phyloP scores from a whole-genome alignment of 2,329 filamentous ascomycete species.

The Metarhizium anisopliae region DNA sequence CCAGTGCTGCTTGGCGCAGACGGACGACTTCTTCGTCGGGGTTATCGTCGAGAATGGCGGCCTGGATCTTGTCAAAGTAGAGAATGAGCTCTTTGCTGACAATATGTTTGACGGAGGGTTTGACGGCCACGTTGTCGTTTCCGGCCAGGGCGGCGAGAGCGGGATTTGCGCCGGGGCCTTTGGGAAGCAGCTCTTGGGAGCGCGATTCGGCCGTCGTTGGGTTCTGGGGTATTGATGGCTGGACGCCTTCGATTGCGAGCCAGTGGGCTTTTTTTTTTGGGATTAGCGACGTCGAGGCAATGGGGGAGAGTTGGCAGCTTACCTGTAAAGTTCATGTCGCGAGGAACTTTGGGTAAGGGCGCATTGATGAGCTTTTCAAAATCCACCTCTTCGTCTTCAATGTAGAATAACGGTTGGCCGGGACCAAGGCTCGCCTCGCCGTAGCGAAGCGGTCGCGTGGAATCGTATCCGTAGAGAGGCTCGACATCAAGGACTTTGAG shows the following conservation, averaged over 20 bases:
- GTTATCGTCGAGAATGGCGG: slow-evolving; percentile 77
- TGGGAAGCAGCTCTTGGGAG: slow-evolving; percentile 77
- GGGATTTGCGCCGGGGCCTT: slow-evolving; percentile 80
- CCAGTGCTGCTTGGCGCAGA: slow-evolving; percentile 75
- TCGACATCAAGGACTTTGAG: slow-evolving; percentile 84
- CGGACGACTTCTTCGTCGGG: slow-evolving; percentile 66
- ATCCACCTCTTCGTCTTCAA: slow-evolving; percentile 97
- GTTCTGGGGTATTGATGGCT: slow-evolving; percentile 94
- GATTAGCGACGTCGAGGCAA: not conserved
- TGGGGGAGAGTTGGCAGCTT: slow-evolving; percentile 15
- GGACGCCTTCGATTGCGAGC: slow-evolving; percentile 94
- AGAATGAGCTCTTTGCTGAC: slow-evolving; percentile 92
- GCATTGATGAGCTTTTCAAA: slow-evolving; percentile 99
- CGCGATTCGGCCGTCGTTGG: slow-evolving; percentile 78
- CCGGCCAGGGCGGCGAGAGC: slow-evolving; percentile 74
- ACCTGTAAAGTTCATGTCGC: slow-evolving; percentile 90
- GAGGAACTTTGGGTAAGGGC: slow-evolving; percentile 84
- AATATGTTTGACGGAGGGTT: slow-evolving; percentile 90
- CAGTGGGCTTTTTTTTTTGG: slow-evolving; percentile 62
- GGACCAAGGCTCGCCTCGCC: slow-evolving; percentile 90
- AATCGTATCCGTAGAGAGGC: slow-evolving; percentile 93
- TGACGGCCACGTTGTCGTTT: slow-evolving; percentile 73
- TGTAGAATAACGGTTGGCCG: slow-evolving; percentile 90
- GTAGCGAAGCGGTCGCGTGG: slow-evolving; percentile 77
- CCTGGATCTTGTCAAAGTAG: slow-evolving; percentile 93